These are phyloP conservation scores for Trichoderma arundinaceum DNA, from an alignment of 2,329 filamentous ascomycete species.

Conservation along the genomic window DNA sequence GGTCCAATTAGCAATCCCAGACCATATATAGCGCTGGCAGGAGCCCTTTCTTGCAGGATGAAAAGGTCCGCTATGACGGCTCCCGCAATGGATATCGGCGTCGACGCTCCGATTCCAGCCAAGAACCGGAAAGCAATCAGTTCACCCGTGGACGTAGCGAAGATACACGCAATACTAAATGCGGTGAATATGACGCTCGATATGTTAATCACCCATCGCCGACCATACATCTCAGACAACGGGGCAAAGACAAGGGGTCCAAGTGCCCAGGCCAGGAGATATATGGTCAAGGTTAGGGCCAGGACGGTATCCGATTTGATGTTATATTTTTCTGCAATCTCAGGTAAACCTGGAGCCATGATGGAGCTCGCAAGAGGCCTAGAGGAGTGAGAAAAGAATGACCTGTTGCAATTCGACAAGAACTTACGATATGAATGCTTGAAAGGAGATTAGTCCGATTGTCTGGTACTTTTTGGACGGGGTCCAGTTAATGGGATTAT, in stretches of 20 bases:
- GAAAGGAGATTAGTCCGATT: slow-evolving; percentile 5
- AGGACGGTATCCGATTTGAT: slow-evolving; percentile 19
- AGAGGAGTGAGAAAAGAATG: background rate
- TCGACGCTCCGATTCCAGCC: slow-evolving; percentile 51
- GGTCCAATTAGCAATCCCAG: slow-evolving; percentile 48
- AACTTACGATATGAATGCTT: slow-evolving; percentile 22
- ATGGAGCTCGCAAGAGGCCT: slow-evolving; percentile 22
- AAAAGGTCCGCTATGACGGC: slow-evolving; percentile 59
- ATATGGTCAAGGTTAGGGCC: slow-evolving; percentile 18
- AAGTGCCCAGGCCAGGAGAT: slow-evolving; percentile 36
- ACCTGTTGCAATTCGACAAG: background rate
- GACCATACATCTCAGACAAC: slow-evolving; percentile 55
- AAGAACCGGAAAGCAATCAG: slow-evolving; percentile 56
- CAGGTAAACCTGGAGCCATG: slow-evolving; percentile 17
- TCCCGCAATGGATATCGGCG: slow-evolving; percentile 55
- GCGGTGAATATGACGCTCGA: slow-evolving; percentile 62
- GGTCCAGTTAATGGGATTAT: background rate
- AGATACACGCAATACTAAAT: slow-evolving; percentile 59
- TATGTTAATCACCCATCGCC: slow-evolving; percentile 48
- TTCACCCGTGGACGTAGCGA: slow-evolving; percentile 45
- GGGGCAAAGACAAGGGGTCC: slow-evolving; percentile 56
- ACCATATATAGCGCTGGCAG: slow-evolving; percentile 38
- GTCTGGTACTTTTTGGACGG: background rate
- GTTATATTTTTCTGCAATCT: slow-evolving; percentile 10
- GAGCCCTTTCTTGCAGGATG: slow-evolving; percentile 53